A percentile compares a stretch with the other conserved stretches of the same genome.
Conservation (phyloP, 2,329 filamentous ascomycete genomes). For the Colletotrichum nymphaeae region DNA sequence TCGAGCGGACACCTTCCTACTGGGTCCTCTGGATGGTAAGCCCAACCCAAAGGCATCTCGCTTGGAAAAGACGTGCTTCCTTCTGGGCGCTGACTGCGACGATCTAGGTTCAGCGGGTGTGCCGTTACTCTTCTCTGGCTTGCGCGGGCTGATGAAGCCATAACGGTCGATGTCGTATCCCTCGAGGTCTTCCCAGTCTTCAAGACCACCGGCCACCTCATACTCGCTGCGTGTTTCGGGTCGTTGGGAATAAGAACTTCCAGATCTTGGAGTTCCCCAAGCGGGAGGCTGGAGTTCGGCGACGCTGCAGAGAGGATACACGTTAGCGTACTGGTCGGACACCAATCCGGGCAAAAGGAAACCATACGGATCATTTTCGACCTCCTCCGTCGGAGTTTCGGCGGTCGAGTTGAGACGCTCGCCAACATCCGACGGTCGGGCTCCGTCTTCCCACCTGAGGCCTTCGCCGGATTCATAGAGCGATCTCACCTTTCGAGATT, state of each 20-base stretch:
- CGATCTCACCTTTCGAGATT: constrained; percentile 76
- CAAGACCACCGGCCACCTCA: constrained; percentile 68
- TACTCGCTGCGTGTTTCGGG: constrained; percentile 56
- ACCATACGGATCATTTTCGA: constrained; percentile 68
- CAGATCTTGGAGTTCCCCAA: constrained; percentile 53
- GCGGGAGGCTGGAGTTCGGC: constrained; percentile 45
- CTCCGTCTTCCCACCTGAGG: constrained; percentile 65
- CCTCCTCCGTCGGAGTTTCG: constrained; percentile 63
- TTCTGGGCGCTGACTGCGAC: constrained; percentile 56
- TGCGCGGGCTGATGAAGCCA: constrained; percentile 70
- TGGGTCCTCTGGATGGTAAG: constrained; percentile 52
- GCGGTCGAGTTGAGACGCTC: constrained; percentile 61
- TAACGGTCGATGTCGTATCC: constrained; percentile 74
- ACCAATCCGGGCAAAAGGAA: constrained; percentile 55
- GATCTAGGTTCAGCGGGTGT: constrained; percentile 55
- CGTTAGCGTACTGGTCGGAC: constrained; percentile 44
- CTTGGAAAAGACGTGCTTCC: constrained; percentile 58
- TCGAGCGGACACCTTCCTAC: constrained; percentile 66
- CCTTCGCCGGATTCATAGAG: constrained; percentile 69
- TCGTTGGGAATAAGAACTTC: constrained; percentile 56
- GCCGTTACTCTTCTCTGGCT: constrained; percentile 52
- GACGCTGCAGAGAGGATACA: constrained; percentile 38
- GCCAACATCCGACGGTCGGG: constrained; percentile 56
- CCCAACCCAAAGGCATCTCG: constrained; percentile 51
- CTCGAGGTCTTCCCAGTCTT: constrained; percentile 75